Evolutionary conservation across 164 flowering plant genomes (phyloP).

Genomic region (Chimonanthus praecox): DNA sequence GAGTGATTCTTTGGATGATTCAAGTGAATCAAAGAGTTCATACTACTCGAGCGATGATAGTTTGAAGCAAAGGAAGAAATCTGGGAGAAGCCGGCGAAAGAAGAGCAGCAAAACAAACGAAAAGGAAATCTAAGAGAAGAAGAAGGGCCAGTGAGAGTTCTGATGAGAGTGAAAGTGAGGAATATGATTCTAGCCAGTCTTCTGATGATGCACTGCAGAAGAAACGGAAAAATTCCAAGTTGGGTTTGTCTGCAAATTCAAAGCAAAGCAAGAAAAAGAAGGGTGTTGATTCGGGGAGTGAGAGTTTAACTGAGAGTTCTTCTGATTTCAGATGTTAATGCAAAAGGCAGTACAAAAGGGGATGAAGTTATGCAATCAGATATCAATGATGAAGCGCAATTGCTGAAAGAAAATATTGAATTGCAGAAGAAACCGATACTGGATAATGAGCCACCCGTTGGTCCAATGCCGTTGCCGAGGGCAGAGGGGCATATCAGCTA

Average conservation of each 20-base stretch:
- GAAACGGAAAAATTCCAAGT: constrained; percentile 10
- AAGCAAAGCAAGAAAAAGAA: constrained; percentile 34
- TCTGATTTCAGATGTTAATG: neutral
- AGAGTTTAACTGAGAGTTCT: constrained; percentile 7
- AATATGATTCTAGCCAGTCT: constrained; percentile 25
- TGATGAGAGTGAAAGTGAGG: constrained; percentile 35
- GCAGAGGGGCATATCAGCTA: constrained; percentile 99
- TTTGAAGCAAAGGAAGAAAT: constrained; percentile 13
- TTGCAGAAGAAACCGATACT: constrained; percentile 58
- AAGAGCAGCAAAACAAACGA: constrained; percentile 24
- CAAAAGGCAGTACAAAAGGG: neutral
- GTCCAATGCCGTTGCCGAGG: constrained; percentile 84
- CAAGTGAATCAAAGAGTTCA: constrained; percentile 24
- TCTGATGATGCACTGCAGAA: constrained; percentile 12
- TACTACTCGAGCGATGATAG: constrained; percentile 16
- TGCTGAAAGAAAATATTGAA: constrained; percentile 77
- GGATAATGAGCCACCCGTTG: constrained; percentile 68
- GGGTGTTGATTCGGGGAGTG: constrained; percentile 26
- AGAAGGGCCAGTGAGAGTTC: constrained; percentile 30
- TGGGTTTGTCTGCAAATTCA: constrained; percentile 15
- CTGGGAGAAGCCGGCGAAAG: constrained; percentile 13
- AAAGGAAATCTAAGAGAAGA: neutral
- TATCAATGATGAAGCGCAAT: constrained; percentile 35
- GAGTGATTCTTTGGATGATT: constrained; percentile 28
- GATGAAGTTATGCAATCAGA: constrained; percentile 32